These are phyloP conservation scores for Crataegus laevigata DNA, from an alignment of 306 rosid species.

Conservation along the genomic window DNA sequence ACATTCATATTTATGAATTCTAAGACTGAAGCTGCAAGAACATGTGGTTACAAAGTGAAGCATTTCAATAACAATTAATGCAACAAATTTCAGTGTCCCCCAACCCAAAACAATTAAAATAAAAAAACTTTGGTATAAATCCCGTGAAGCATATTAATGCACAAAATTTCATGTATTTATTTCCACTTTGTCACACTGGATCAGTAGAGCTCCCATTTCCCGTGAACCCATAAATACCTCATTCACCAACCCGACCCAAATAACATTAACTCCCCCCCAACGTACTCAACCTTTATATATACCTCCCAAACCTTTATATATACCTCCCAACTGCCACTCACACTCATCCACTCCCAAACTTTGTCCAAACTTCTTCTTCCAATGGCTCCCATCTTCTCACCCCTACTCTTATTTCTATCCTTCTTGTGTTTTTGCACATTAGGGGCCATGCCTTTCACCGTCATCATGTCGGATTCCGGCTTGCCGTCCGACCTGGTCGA, in stretches of 20 bases:
- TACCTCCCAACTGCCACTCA: background rate
- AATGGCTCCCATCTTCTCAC: slow-evolving; percentile 30
- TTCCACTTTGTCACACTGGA: background rate
- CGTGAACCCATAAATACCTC: background rate
- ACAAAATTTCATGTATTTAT: background rate
- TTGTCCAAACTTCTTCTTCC: background rate
- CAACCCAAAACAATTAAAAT: background rate
- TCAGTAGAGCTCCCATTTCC: background rate
- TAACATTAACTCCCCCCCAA: background rate
- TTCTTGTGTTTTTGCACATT: slow-evolving; percentile 4
- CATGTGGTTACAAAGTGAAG: background rate
- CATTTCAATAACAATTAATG: background rate
- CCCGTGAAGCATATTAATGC: slow-evolving; percentile 11
- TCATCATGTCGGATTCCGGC: slow-evolving; percentile 62
- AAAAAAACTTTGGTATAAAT: background rate
- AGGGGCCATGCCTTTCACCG: slow-evolving; percentile 39
- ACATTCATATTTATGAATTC: no score
- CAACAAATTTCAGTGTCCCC: background rate
- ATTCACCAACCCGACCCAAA: background rate
- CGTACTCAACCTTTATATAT: background rate
- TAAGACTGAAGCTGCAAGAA: background rate
- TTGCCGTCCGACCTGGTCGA: slow-evolving; percentile 42
- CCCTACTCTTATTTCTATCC: background rate
- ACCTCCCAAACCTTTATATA: background rate
- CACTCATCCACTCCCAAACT: background rate